Conservation (phyloP, 495 filamentous ascomycete genomes). For the Letharia columbiana region DNA sequence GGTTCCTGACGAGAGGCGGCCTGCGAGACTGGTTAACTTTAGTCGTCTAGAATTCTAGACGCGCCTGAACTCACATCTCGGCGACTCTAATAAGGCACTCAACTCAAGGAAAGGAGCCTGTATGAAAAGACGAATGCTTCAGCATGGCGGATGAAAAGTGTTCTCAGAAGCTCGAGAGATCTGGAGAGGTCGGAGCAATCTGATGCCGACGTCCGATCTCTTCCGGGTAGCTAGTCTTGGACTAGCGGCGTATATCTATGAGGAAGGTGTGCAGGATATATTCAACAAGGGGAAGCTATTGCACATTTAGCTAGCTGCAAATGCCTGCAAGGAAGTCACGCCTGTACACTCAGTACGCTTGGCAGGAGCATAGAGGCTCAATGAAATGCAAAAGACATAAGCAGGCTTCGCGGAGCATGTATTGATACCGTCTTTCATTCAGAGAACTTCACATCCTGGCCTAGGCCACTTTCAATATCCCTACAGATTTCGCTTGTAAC, state of each 20-base stretch:
- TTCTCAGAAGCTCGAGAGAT: neutral
- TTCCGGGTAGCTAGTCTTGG: neutral
- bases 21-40: conserved; percentile 27
- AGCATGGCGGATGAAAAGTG: conserved; percentile 1
- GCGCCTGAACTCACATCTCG: neutral
- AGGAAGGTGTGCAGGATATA: no score
- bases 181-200: neutral
- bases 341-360: no score
- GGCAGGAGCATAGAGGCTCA: no score
- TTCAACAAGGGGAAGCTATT: no score
- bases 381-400: neutral
- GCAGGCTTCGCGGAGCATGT: neutral
- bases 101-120: neutral
- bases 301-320: no score
- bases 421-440: neutral
- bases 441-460: no score
- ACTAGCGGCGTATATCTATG: no score
- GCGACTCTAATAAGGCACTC: neutral
- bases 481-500: conserved; percentile 55
- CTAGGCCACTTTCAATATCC: conserved; percentile 41
- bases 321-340: no score
- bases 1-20: conserved; percentile 77
- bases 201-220: neutral
- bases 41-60: neutral
- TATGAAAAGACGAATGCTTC: neutral